Evolutionary conservation across 768 basidiomycete genomes (phyloP), one percentile per base, ranked within the genome.

Genomic region (Podaxis rugospora): DNA sequence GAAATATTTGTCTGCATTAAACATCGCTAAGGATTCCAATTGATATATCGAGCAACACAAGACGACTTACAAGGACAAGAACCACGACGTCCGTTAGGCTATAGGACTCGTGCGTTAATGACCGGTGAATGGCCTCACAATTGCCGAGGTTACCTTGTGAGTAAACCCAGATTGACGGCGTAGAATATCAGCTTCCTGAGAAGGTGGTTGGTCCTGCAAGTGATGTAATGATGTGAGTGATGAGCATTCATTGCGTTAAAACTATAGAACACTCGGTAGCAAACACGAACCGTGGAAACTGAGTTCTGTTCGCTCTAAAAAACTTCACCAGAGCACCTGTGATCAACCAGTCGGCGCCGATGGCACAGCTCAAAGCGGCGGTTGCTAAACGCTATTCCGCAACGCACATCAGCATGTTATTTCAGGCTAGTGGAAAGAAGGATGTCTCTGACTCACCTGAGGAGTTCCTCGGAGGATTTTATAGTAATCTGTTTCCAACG

Each of bases 291-390:
- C 40, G 23, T 35, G 51, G 59, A 36, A 52, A 60, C 3, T 53
- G 16, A 18, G n/a, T 44, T 23, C 35, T 52, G 40, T 46, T 60
- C 7, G 44, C 28, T 21, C 32, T 52, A 39, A 60, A 47, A 50
- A 60, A 60, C 25, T 47, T 36, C n/a, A 60, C 59, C 1, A 60
- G 40, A 28, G 59, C n/a, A 2, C 14, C 40, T 10, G 59, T 60
- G 51, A 60, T 60, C 21, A 60, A 23, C 59, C 59, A 60, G 40
- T 60, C 59, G 18, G 59, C 59, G 6, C 59, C 59, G 13, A 60
- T 23, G 18, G 59, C 59, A 23, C 59, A 60, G 14, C 16, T 28
- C 0, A 60, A 28, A 46, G 59, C 59, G 16, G 51, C 59, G 2
- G 51, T 60, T 46, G 59, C 59, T 23, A 46, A 52, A 16, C 21